phyloP scores from a whole-genome alignment of 441 rosid species.

The Omphalea diandra region DNA sequence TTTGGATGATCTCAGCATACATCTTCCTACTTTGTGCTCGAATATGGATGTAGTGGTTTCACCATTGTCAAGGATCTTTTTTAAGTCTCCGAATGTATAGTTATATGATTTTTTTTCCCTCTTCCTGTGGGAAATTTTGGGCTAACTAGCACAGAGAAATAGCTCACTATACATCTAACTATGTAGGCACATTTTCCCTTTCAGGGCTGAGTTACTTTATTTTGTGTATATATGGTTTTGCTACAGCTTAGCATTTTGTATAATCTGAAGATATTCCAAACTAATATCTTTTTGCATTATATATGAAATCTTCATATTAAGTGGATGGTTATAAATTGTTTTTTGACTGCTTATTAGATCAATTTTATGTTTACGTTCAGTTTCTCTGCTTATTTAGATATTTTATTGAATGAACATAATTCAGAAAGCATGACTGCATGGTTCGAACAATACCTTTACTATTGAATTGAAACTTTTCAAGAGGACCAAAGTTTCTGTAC shows the following conservation, averaged over 20 bases:
- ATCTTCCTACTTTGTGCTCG: slow-evolving; percentile 28
- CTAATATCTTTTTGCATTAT: background rate
- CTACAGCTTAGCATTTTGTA: background rate
- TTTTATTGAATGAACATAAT: background rate
- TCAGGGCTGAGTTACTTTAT: background rate
- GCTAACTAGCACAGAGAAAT: background rate
- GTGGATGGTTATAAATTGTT: background rate
- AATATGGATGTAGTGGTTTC: slow-evolving; percentile 10
- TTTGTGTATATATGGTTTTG: background rate
- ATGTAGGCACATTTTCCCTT: too few species aligned
- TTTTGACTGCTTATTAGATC: background rate
- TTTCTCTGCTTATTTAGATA: background rate
- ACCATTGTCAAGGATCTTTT: slow-evolving; percentile 6
- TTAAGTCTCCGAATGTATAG: background rate
- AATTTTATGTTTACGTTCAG: background rate
- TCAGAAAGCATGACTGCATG: background rate
- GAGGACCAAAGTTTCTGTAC: background rate
- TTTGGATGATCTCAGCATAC: slow-evolving; percentile 56
- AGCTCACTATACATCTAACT: too few species aligned
- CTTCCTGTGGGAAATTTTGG: background rate
- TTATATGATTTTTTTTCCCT: background rate
- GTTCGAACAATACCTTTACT: background rate
- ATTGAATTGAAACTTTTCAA: background rate
- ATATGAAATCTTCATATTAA: background rate
- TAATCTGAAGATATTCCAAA: background rate